Conservation (phyloP, 192 early-diverging fungal genomes). For the Coemansia guatemalensis region DNA sequence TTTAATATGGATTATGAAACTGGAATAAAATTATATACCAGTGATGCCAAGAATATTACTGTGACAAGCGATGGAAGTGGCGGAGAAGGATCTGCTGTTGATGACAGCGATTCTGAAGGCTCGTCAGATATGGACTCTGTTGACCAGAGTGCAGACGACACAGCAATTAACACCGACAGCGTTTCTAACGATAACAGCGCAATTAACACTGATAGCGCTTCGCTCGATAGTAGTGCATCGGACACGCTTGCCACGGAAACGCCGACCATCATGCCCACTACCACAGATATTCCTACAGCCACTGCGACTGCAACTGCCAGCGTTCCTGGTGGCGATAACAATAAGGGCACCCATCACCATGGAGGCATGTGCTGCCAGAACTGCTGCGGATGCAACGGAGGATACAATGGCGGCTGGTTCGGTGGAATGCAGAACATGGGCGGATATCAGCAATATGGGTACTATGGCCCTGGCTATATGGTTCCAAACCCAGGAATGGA, state of each 20-base stretch:
- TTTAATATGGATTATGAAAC: constrained; percentile 10
- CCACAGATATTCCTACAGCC: neutral
- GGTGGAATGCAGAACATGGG: too few relatives aligned
- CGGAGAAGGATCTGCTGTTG: neutral
- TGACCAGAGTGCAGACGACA: too few relatives aligned
- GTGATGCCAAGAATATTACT: constrained; percentile 6
- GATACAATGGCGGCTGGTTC: too few relatives aligned
- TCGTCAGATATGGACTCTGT: neutral
- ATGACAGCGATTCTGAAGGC: constrained; percentile 6
- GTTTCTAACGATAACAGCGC: neutral
- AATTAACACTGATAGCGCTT: neutral
- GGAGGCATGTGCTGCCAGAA: too few relatives aligned
- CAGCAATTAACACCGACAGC: neutral
- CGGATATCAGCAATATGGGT: too few relatives aligned
- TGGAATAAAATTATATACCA: constrained; percentile 13
- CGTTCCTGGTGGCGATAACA: neutral
- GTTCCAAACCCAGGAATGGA: too few relatives aligned
- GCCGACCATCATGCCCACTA: neutral
- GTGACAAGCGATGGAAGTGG: constrained; percentile 3
- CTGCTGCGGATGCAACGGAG: too few relatives aligned
- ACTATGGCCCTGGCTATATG: too few relatives aligned
- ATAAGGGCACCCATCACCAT: neutral
- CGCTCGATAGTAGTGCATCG: neutral
- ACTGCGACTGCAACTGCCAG: constrained; percentile 1
- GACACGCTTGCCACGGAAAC: neutral